Conservation (phyloP, 2,329 filamentous ascomycete species). For the Malbranchea cinnamomea region DNA sequence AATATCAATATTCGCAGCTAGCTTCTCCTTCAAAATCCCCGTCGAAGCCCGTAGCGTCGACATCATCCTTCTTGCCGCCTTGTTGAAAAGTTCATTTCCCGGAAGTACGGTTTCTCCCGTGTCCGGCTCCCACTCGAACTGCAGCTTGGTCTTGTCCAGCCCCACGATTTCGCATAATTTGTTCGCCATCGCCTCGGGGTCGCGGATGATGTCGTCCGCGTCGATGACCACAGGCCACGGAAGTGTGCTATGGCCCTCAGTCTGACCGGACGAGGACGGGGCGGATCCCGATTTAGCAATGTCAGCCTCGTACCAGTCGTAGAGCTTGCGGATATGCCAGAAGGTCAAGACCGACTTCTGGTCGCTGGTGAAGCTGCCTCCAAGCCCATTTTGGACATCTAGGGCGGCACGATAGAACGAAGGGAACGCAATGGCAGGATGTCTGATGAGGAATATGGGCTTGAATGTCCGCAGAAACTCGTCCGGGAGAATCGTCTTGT, state of each 20-base stretch:
- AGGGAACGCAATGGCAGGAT: slow-evolving; percentile 26
- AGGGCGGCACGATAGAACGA: slow-evolving; percentile 22
- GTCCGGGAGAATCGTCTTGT: slow-evolving; percentile 23
- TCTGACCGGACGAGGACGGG: neutral
- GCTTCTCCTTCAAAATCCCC: slow-evolving; percentile 20
- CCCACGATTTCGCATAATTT: slow-evolving; percentile 17
- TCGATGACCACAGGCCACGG: slow-evolving; percentile 20
- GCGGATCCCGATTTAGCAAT: slow-evolving; percentile 7
- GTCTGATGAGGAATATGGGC: slow-evolving; percentile 24
- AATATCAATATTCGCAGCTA: slow-evolving; percentile 19
- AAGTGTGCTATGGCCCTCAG: slow-evolving; percentile 1
- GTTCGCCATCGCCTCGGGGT: slow-evolving; percentile 16
- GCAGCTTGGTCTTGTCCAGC: slow-evolving; percentile 17
- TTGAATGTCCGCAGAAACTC: slow-evolving; percentile 20
- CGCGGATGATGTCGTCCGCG: slow-evolving; percentile 25
- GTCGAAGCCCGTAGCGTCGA: slow-evolving; percentile 19
- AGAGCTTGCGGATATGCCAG: slow-evolving; percentile 19
- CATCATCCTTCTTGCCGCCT: slow-evolving; percentile 13
- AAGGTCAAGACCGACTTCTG: slow-evolving; percentile 14
- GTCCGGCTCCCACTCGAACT: slow-evolving; percentile 19
- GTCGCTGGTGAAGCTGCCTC: slow-evolving; percentile 8
- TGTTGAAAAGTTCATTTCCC: no score
- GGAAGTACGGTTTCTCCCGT: slow-evolving; percentile 7
- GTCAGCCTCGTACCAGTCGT: slow-evolving; percentile 21
- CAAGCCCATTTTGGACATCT: slow-evolving; percentile 9